These are phyloP conservation scores for Dendrobium officinale DNA, from an alignment of 106 monocot species.

Conservation along the genomic window DNA sequence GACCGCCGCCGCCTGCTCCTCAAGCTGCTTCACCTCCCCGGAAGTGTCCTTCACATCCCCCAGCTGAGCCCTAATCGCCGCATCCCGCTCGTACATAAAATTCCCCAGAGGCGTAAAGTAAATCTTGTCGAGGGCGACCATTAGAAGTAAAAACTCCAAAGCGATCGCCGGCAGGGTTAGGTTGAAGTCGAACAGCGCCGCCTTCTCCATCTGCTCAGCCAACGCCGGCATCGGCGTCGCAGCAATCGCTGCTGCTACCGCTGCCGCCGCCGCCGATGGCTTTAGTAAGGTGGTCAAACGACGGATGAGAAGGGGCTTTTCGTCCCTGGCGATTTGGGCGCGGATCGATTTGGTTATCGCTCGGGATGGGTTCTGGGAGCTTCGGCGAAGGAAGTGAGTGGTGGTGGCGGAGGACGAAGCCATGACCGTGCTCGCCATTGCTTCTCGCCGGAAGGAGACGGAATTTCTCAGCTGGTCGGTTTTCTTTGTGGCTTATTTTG, in stretches of 20 bases:
- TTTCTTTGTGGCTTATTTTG: background rate
- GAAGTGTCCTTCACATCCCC: constrained; percentile 87
- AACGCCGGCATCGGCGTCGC: constrained; percentile 47
- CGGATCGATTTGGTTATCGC: background rate
- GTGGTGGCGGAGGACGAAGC: constrained; percentile 29
- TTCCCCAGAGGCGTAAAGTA: constrained; percentile 90
- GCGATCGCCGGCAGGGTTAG: constrained; percentile 87
- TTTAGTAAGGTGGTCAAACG: constrained; percentile 6
- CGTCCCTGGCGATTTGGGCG: background rate
- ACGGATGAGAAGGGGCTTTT: background rate
- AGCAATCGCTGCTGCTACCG: constrained; percentile 16
- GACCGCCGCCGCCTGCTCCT: constrained; percentile 81
- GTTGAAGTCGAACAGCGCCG: constrained; percentile 95
- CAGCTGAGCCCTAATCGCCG: constrained; percentile 68
- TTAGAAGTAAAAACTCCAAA: constrained; percentile 78
- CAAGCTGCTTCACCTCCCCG: constrained; percentile 83
- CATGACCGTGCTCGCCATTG: constrained; percentile 51
- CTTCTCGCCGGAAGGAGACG: constrained; percentile 1
- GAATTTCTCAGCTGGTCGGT: background rate
- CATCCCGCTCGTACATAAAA: constrained; percentile 95
- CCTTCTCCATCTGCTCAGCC: constrained; percentile 85
- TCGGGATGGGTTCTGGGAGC: background rate
- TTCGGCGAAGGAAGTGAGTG: background rate
- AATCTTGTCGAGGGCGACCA: constrained; percentile 93
- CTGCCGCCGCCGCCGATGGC: background rate